phyloP scores from a whole-genome alignment of 768 basidiomycete species.

The Cystobasidium onofrii region DNA sequence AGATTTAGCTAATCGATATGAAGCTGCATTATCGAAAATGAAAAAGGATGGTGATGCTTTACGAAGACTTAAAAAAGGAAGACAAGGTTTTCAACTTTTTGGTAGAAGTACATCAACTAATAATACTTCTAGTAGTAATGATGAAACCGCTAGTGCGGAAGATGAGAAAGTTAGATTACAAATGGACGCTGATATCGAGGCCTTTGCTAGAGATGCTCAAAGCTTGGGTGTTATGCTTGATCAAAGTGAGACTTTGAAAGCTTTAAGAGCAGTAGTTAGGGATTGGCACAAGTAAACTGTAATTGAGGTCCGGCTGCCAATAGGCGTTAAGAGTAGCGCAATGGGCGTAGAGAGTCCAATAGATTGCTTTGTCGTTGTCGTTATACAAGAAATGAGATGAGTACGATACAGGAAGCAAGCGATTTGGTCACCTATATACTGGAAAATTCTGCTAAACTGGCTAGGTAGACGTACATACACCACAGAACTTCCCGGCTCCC shows the following conservation, averaged over 20 bases:
- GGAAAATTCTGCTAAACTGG: background rate
- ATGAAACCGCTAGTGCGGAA: conserved; percentile 67
- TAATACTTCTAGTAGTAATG: conserved; percentile 54
- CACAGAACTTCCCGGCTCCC: no score
- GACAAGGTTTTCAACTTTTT: conserved; percentile 66
- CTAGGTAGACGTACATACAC: no score
- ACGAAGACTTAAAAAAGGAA: conserved; percentile 74
- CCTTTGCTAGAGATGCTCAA: conserved; percentile 68
- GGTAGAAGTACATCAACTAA: conserved; percentile 48
- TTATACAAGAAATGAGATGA: background rate
- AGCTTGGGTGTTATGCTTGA: conserved; percentile 59
- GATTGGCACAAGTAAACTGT: conserved; percentile 26
- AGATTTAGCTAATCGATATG: conserved; percentile 52
- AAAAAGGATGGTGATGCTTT: conserved; percentile 88
- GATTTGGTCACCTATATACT: no score
- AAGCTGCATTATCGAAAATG: conserved; percentile 68
- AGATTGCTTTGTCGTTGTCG: background rate
- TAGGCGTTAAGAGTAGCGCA: no score
- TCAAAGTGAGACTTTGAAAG: conserved; percentile 42
- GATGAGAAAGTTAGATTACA: conserved; percentile 75
- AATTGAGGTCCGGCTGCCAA: no score
- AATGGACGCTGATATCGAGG: conserved; percentile 78
- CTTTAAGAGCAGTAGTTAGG: conserved; percentile 42
- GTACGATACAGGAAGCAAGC: background rate
- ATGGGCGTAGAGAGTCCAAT: background rate